These are phyloP conservation scores for Kodamaea neixiangensis DNA, from an alignment of 805 yeast species.

Conservation along the genomic window DNA sequence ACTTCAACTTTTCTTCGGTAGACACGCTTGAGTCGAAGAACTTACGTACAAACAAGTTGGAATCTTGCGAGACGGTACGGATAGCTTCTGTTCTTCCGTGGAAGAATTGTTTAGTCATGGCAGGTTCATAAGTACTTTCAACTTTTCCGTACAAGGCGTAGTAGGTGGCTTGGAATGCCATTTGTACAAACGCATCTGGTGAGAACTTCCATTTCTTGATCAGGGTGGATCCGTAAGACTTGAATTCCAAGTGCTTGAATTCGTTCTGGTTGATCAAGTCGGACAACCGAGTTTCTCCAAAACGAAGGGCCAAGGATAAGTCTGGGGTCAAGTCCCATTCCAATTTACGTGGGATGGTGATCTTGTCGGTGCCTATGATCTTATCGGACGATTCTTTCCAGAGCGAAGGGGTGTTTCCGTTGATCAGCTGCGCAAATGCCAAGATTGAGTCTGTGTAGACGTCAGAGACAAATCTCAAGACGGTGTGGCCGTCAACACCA, in stretches of 20 bases:
- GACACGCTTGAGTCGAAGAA: slow-evolving; percentile 70
- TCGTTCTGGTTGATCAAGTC: slow-evolving; percentile 90
- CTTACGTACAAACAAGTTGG: slow-evolving; percentile 79
- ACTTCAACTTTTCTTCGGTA: slow-evolving; percentile 57
- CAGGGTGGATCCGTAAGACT: slow-evolving; percentile 67
- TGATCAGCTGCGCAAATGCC: slow-evolving; percentile 81
- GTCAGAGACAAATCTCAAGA: slow-evolving; percentile 81
- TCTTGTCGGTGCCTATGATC: slow-evolving; percentile 32
- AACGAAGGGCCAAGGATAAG: slow-evolving; percentile 74
- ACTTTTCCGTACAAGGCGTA: slow-evolving; percentile 90
- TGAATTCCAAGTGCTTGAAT: slow-evolving; percentile 76
- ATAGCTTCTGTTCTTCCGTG: slow-evolving; percentile 95
- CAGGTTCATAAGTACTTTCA: slow-evolving; percentile 94
- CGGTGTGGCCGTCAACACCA: slow-evolving; percentile 96
- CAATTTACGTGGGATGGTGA: slow-evolving; percentile 78
- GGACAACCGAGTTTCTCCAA: slow-evolving; percentile 86
- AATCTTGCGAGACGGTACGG: slow-evolving; percentile 78
- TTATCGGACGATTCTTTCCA: slow-evolving; percentile 46
- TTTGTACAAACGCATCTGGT: slow-evolving; percentile 93
- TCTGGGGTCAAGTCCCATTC: slow-evolving; percentile 86
- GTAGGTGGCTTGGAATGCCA: slow-evolving; percentile 91
- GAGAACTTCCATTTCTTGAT: slow-evolving; percentile 85
- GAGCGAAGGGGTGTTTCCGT: slow-evolving; percentile 70
- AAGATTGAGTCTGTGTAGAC: slow-evolving; percentile 89
- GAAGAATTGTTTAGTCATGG: slow-evolving; percentile 85